Evolutionary conservation across 768 basidiomycete species (phyloP), one percentile per base, ranked within the genome.

Genomic region (Trichaptum fuscoviolaceum): DNA sequence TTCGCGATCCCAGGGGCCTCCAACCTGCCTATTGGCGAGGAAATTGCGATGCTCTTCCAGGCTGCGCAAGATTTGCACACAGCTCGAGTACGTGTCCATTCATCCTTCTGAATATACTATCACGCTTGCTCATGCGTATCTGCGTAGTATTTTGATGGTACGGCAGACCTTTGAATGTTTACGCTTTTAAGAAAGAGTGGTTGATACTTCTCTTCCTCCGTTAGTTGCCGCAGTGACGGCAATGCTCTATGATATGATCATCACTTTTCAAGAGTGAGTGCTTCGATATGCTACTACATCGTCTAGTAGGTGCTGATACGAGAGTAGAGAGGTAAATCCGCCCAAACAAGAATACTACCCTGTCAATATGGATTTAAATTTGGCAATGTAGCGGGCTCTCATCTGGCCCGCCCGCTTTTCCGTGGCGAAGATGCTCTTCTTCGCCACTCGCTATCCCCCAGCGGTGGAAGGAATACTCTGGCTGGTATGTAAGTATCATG

Each of bases 351-450:
- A 30, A 8, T 8, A 30, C 30, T 30, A 30, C 30, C 2, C 30
- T 30, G 4, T 30, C 8, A 8, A 3, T 8, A 30, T 30, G 2
- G 8, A 30, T 30, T 30, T 8, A 8, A 8, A 30, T 30, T 5
- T 52, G 42, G 20, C 42, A 30, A 30, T 30, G 30, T 30, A 52
- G 42, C 42, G 42, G 5, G 42, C 42, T 20, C 59, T 61, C 59
- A 61, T 61, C 24, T 61, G 59, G 59, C 59, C 59, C 15, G 30
- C 15, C 4, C 59, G 59, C 59, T 61, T 25, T 25, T 25, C 25
- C 23, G 59, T 61, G 23, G 59, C 59, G 15, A 61, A 61, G 23
- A 17, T 61, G 24, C 30, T 61, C 10, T 61, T 61, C 59, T 61
- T 61, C 30, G 24, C 30, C 24, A 61, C 24, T 15, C 59, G 59